Evolutionary conservation across 2,329 filamentous ascomycete genomes (phyloP).

Genomic region (Myotisia sp.): DNA sequence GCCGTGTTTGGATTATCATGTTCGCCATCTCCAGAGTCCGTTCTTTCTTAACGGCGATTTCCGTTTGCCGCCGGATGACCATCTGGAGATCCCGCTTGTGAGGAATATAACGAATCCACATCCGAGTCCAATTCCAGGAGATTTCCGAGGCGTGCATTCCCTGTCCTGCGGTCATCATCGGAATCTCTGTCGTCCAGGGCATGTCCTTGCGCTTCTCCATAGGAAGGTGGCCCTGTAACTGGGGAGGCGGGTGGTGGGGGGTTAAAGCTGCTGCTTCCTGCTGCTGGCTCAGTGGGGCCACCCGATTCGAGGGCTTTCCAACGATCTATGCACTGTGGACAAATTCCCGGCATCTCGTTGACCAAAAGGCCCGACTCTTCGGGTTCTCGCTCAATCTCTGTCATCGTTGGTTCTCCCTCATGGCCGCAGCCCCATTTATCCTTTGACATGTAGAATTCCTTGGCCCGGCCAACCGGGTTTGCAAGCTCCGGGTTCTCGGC

Average conservation of each 20-base stretch:
- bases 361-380: constrained; percentile 6
- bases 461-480: constrained; percentile 6
- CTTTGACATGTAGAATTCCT: constrained; percentile 11
- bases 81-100: no score
- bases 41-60: no score
- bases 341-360: constrained; percentile 12
- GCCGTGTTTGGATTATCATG: no score
- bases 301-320: constrained; percentile 10
- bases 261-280: neutral
- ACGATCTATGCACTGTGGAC: constrained; percentile 11
- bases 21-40: no score
- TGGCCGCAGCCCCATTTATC: constrained; percentile 13
- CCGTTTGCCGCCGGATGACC: no score
- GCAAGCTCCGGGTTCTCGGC: constrained; percentile 12
- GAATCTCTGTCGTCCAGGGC: no score
- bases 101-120: no score
- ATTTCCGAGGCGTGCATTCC: no score
- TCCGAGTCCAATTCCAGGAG: no score
- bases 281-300: neutral
- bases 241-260: neutral
- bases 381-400: constrained; percentile 10
- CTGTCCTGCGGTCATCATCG: no score
- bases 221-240: constrained; percentile 1
- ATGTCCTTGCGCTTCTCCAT: constrained; percentile 3
- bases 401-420: constrained; percentile 9